Base-by-base conservation (phyloP, 2,329 filamentous ascomycete species). In the Penicillium nordicum region DNA sequence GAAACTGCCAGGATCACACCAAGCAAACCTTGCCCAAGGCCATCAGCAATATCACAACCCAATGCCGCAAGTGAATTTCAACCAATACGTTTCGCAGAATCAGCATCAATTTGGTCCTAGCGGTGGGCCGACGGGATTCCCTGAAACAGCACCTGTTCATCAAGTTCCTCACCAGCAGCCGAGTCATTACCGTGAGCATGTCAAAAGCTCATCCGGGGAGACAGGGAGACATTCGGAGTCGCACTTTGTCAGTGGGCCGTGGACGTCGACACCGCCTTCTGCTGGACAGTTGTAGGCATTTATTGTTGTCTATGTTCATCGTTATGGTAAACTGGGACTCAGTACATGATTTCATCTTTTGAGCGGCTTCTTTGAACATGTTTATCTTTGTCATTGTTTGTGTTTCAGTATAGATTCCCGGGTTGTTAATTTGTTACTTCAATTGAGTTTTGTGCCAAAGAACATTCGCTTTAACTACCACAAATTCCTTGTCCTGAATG, bases 161-260 rank as follows among this genome's bases (percentile, higher is more conserved):
- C 53, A 52, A 37, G 25, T 40, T 9, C 47, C 57, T n/a, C 44
- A 50, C 9, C 34, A 32, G 10, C 57, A 54, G n/a, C 4, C 38
- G 5, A 23, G 45, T 16, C 32, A 36, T 12, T 14, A 48, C 2
- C 32, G 40, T 27, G 32, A 37, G 11, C 38, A 47, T 7, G 21
- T 38, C 18, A 34, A 34, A 12, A 38, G 43, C 12, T 25, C 46
- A 5, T 23, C 5, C 1, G 45, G 32, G 16, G 32, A 42, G 58
- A 6, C 53, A 50, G 14, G 57, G 57, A 16, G 38, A 32, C 30
- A 42, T 5, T 64, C 65, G 3, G 66, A 68, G 56, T 57, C 67
- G n/a, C 67, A 67, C n/a, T 70, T 70, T 40, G 61, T 70, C 7
- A 70, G 66, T 53, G 68, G 67, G 10, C 67, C 67, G 14, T 70